These are phyloP conservation scores for Vigna hirtella DNA, from an alignment of 306 rosid genomes.

Conservation along the genomic window DNA sequence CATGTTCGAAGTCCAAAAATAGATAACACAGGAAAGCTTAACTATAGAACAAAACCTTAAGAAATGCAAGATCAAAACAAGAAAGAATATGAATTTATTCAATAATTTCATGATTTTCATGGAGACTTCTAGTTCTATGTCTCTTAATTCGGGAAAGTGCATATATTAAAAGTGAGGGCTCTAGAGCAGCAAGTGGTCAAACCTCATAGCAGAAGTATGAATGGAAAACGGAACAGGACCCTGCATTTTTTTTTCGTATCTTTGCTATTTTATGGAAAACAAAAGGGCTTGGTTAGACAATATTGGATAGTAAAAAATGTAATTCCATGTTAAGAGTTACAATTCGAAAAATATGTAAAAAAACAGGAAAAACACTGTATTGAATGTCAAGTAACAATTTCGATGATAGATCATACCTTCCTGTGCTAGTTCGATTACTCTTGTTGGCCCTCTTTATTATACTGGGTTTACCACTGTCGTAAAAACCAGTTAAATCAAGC, in stretches of 20 bases:
- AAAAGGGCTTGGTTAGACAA: neutral
- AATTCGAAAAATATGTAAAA: constrained; percentile 14
- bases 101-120: neutral
- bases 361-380: neutral
- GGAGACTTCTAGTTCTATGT: neutral
- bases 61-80: constrained; percentile 1
- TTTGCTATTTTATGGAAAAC: neutral
- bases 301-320: neutral
- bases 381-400: constrained; percentile 19
- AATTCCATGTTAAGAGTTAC: constrained; percentile 9
- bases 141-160: neutral
- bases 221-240: neutral
- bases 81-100: constrained; percentile 6
- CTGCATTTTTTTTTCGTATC: constrained; percentile 21
- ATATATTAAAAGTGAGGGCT: neutral
- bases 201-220: neutral
- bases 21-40: constrained; percentile 18
- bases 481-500: constrained; percentile 87
- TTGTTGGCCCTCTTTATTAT: constrained; percentile 64
- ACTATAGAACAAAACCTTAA: neutral
- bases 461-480: constrained; percentile 85
- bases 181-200: neutral
- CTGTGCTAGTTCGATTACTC: constrained; percentile 68
- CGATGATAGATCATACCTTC: constrained; percentile 58
- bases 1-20: neutral